A percentile compares a stretch with the other conserved stretches of the same genome.
Conservation (phyloP, 1,284 basidiomycete species). For the Ustilago nuda region DNA sequence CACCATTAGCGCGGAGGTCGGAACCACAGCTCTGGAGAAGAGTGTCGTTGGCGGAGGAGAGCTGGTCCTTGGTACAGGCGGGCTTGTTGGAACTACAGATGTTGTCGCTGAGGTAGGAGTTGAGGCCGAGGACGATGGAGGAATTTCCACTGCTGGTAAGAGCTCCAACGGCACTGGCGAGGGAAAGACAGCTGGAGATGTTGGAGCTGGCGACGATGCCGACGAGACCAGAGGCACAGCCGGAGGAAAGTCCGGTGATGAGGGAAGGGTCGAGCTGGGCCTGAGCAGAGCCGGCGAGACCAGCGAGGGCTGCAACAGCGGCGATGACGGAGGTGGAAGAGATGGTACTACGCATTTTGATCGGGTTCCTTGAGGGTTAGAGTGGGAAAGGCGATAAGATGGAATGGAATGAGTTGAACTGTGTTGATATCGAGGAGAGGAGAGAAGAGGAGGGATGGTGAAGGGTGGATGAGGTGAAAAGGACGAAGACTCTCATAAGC, state of each 20-base stretch:
- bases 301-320: slow-evolving; percentile 16
- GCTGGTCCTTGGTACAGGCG: slow-evolving; percentile 21
- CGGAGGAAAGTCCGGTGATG: slow-evolving; percentile 43
- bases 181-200: slow-evolving; percentile 41
- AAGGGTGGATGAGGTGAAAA: neutral
- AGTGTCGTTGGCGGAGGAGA: slow-evolving; percentile 32
- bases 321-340: slow-evolving; percentile 22
- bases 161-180: slow-evolving; percentile 37
- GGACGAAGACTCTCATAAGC: neutral
- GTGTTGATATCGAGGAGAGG: neutral
- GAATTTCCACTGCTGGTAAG: slow-evolving; percentile 32
- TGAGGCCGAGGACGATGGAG: slow-evolving; percentile 35
- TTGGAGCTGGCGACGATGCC: slow-evolving; percentile 39
- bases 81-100: slow-evolving; percentile 35
- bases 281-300: slow-evolving; percentile 15
- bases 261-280: slow-evolving; percentile 50
- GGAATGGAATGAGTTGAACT: neutral
- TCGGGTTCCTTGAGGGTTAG: neutral
- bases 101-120: slow-evolving; percentile 25
- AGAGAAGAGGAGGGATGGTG: neutral
- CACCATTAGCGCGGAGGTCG: slow-evolving; percentile 19
- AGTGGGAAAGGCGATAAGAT: neutral
- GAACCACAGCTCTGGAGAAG: slow-evolving; percentile 35
- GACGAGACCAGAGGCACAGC: slow-evolving; percentile 29
- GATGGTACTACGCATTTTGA: slow-evolving; percentile 27